Evolutionary conservation across 805 yeast species (phyloP).

Genomic region (Clavispora santaluciae): DNA sequence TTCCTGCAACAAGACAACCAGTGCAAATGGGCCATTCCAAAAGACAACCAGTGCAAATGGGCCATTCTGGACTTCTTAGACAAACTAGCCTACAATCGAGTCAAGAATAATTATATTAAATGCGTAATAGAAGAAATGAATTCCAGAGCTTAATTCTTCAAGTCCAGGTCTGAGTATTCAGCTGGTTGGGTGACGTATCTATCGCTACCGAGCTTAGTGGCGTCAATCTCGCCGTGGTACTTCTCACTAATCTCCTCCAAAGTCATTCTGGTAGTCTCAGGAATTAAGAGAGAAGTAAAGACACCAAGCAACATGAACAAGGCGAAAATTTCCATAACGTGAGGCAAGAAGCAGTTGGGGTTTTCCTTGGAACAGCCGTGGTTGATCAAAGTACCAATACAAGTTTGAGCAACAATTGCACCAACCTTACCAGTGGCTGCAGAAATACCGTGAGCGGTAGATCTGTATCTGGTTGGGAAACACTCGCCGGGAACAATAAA

Average conservation of each 20-base stretch:
- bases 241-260: constrained; percentile 78
- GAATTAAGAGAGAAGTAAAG: constrained; percentile 60
- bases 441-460: constrained; percentile 91
- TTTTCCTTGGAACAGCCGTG: constrained; percentile 66
- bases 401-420: constrained; percentile 87
- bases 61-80: too few species aligned
- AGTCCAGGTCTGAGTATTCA: constrained; percentile 35
- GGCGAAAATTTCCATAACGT: constrained; percentile 91
- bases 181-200: constrained; percentile 31
- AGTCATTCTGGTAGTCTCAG: constrained; percentile 90
- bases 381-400: constrained; percentile 76
- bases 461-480: constrained; percentile 93
- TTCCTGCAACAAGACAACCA: too few species aligned
- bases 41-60: too few species aligned
- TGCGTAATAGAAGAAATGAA: neutral
- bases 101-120: neutral
- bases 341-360: constrained; percentile 76
- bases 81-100: neutral
- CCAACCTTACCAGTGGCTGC: constrained; percentile 92
- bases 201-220: constrained; percentile 37
- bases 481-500: constrained; percentile 88
- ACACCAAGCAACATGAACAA: constrained; percentile 84
- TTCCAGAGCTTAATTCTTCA: constrained; percentile 16
- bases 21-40: too few species aligned
- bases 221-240: constrained; percentile 72